Evolutionary conservation across 371 early-diverging fungal genomes (phyloP), one percentile per base, ranked within the genome.

Genomic region (Chytridium lagenaria): DNA sequence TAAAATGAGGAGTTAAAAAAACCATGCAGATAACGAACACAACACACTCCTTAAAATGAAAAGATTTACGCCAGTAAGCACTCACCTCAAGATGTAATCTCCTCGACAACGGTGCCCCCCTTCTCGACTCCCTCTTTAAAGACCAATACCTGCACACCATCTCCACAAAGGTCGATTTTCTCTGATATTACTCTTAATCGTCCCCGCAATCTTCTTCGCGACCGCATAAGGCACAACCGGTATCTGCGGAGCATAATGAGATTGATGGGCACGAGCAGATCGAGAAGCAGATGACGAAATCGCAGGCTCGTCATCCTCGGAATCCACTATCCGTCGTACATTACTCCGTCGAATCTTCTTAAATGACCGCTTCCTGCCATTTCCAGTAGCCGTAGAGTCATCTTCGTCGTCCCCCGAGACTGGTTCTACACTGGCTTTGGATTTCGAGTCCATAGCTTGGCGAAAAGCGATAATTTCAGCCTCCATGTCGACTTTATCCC

Each of bases 71-170:
- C 7, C 16, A 23, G 50, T n/a, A 10, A 34, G 7, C 34, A 64
- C 30, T 57, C 40, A 92, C 92, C 87, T 98, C 98, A 69, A 98
- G 77, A 77, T 97, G 96, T n/a, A 98, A 83, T 38, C 98, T 86
- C 78, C 96, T 98, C 33, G 98, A 82, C 2, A 98, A 83, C 0
- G 98, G 95, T 0, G n/a, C n/a, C 0, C 97, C 97, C 33, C 95
- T 87, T 16, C 96, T 77, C 1, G 90, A 79, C 70, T 91, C 91
- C 31, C 97, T 90, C 80, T 98, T 98, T 15, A 97, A 81, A 0
- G 96, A 89, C 98, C 99, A 98, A 81, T 96, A 98, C 69, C 90
- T 87, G 71, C 93, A 93, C 26, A 95, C 88, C 22, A 79, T 85
- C 12, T 82, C 71, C 19, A 93, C 75, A n/a, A 95, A 77, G 16